Evolutionary conservation across 768 basidiomycete species (phyloP), one percentile per base, ranked within the genome.

Genomic region (Mycena alexandri): DNA sequence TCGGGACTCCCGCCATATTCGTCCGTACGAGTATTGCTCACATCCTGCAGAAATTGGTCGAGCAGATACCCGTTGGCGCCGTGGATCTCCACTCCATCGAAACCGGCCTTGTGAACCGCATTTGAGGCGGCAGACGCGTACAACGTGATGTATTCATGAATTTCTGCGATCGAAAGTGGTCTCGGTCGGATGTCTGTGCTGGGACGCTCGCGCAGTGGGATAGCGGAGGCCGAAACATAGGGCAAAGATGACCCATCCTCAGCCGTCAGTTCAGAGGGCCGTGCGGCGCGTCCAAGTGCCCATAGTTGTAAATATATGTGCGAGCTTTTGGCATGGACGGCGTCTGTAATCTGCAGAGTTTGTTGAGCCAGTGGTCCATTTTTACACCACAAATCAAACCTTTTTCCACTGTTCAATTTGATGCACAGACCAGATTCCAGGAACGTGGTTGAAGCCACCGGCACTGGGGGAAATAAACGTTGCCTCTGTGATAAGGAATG

Each of bases 1-100:
- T 90, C 86, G 25, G 91, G 76, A 51, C 83, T 84, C 1, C 93
- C 92, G 0, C 92, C 92, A 74, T 90, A 94, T 46, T 83, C 78
- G 74, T 93, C 91, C 7, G 84, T 86, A 17, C 90, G 83, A 6
- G 82, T 72, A 75, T 92, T 92, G 41, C 79, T 80, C n/a, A 80
- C 73, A 29, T 84, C 80, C 71, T 90, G 87, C 12, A 89, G 65
- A 80, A 92, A 91, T 73, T 92, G 89, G 71, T 92, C 87, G 17
- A 83, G 61, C 13, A 89, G 74, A 65, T 85, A 86, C 0, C 84
- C 82, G 61, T 85, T 84, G 57, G 69, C 65, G 61, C 77, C 77
- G 63, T 83, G 85, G 50, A 86, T 73, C 80, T 84, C 84, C 54
- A 86, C 68, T 47, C 91, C 92, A 66, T 93, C 91, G 67, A 93